A percentile compares a stretch with the other conserved stretches of the same genome.
These are phyloP conservation scores for Wickerhamomyces alni DNA, from an alignment of 805 yeast genomes.

Conservation along the genomic window DNA sequence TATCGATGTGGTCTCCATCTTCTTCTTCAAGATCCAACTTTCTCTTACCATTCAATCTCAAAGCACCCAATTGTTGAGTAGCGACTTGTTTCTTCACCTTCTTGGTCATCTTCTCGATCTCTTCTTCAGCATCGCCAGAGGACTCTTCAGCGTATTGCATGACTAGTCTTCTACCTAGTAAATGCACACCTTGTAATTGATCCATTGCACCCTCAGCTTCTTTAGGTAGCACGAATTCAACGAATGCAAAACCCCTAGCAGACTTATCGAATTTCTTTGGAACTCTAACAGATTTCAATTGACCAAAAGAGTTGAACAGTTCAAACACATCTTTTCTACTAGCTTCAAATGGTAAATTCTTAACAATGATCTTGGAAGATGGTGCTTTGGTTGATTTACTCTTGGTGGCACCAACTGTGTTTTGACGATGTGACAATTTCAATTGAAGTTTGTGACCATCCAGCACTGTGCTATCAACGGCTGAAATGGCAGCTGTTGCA, in stretches of 20 bases:
- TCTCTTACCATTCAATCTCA: conserved; percentile 67
- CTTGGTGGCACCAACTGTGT: conserved; percentile 27
- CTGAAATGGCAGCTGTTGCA: conserved; percentile 69
- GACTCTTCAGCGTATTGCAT: conserved; percentile 88
- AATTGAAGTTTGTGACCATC: conserved; percentile 90
- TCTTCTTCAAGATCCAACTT: conserved; percentile 56
- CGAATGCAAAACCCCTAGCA: conserved; percentile 97
- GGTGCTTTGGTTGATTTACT: conserved; percentile 28
- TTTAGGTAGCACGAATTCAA: conserved; percentile 78
- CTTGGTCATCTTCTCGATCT: conserved; percentile 83
- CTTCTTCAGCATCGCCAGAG: conserved; percentile 79
- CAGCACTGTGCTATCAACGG: conserved; percentile 68
- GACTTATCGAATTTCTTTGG: conserved; percentile 94
- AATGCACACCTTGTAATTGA: conserved; percentile 91
- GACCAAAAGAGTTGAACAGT: conserved; percentile 91
- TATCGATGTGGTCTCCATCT: conserved; percentile 16
- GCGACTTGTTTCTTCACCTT: conserved; percentile 79
- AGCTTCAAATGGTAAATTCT: conserved; percentile 96
- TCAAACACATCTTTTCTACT: conserved; percentile 89
- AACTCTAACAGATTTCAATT: conserved; percentile 87
- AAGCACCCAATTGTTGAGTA: conserved; percentile 66
- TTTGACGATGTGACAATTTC: conserved; percentile 79
- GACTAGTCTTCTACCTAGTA: conserved; percentile 89
- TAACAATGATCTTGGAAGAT: conserved; percentile 81
- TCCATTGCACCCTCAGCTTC: conserved; percentile 95